These are phyloP conservation scores for Sclerotinia borealis DNA, from an alignment of 2,329 filamentous ascomycete species.

Conservation along the genomic window DNA sequence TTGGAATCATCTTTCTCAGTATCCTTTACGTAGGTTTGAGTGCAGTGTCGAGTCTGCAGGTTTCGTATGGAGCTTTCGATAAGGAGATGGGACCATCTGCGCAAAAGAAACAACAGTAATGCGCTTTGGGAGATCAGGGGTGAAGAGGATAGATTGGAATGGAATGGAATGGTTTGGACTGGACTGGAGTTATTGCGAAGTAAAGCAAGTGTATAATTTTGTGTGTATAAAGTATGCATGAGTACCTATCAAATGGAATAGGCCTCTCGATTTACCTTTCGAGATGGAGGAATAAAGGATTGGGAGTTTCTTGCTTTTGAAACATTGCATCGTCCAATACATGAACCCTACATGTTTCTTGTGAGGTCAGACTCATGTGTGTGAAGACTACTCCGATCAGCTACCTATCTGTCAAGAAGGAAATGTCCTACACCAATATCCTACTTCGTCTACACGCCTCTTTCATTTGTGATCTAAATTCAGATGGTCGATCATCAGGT, in stretches of 20 bases:
- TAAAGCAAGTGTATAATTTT: constrained; percentile 3
- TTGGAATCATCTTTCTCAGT: constrained; percentile 62
- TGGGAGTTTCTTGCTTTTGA: background rate
- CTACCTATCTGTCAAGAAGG: no score
- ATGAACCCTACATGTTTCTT: background rate
- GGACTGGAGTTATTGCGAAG: constrained; percentile 3
- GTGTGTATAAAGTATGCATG: constrained; percentile 11
- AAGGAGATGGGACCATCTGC: constrained; percentile 89
- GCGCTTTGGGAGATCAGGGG: background rate
- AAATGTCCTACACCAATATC: no score
- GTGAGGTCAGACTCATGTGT: no score
- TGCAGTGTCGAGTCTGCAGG: constrained; percentile 73
- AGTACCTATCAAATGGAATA: constrained; percentile 1
- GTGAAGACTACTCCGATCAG: no score
- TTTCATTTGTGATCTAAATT: no score
- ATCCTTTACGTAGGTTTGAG: constrained; percentile 75
- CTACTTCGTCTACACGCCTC: no score
- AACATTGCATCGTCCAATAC: background rate
- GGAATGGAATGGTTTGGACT: background rate
- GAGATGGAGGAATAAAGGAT: background rate
- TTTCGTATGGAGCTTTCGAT: constrained; percentile 91
- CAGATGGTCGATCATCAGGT: no score
- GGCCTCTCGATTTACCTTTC: background rate
- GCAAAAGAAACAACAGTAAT: constrained; percentile 69
- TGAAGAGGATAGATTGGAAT: background rate